These are phyloP conservation scores for Pelagophyceae sp. DNA, from an alignment of 352 stramenopile species.

Conservation along the genomic window DNA sequence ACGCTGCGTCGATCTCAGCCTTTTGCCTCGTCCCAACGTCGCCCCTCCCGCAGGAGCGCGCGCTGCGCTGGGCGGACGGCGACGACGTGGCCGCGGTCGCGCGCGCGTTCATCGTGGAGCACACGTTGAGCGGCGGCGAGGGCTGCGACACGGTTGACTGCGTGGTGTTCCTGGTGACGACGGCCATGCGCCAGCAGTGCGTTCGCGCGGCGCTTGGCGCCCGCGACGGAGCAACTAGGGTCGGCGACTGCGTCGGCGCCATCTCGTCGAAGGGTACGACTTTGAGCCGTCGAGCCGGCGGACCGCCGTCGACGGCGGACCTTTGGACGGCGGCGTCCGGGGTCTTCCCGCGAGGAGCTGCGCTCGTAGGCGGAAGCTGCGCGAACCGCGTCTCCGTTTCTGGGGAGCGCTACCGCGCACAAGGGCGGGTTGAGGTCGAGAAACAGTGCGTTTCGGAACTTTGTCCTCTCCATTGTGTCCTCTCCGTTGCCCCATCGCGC, in stretches of 20 bases:
- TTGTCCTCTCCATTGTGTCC: no score
- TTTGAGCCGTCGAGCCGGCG: no score
- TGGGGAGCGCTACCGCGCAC: neutral
- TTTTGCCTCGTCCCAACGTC: no score
- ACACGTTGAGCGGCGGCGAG: neutral
- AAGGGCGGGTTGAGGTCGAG: neutral
- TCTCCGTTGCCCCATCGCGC: no score
- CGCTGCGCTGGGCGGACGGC: neutral
- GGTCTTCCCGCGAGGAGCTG: no score
- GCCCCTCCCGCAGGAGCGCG: neutral
- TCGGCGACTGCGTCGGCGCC: neutral
- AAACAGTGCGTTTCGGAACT: no score
- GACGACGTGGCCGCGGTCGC: neutral
- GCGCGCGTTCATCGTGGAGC: neutral
- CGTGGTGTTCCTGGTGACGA: neutral
- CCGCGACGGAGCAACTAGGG: no score
- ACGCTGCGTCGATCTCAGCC: no score
- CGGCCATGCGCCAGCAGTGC: neutral
- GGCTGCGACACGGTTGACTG: neutral
- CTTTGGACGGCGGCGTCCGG: no score
- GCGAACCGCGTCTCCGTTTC: neutral
- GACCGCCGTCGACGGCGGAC: no score
- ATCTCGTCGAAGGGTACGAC: neutral
- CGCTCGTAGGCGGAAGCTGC: neutral
- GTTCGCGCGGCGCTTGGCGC: no score